These are phyloP conservation scores for Oryza brachyantha DNA, from an alignment of 176 grass and related monocot genomes.

Conservation along the genomic window DNA sequence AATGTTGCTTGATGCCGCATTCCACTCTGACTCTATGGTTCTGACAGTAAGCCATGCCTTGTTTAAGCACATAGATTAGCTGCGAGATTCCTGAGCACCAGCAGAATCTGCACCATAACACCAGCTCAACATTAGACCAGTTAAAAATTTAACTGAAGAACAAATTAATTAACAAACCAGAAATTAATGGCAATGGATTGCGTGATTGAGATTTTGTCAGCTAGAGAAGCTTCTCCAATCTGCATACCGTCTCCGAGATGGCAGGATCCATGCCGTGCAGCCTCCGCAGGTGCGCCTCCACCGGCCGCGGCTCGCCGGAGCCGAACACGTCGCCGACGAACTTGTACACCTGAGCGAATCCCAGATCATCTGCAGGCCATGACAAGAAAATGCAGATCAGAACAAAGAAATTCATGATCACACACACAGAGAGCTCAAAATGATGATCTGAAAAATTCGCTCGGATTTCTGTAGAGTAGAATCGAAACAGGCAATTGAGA, in stretches of 20 bases:
- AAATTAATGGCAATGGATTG: neutral
- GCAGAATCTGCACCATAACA: neutral
- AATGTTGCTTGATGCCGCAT: no score
- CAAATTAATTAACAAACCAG: neutral
- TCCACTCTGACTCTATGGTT: no score
- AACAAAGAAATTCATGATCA: no score
- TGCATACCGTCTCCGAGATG: constrained; percentile 30
- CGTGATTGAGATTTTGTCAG: neutral
- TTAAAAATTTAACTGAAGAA: neutral
- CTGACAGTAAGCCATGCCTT: no score
- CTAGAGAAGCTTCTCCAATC: no score
- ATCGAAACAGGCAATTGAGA: no score
- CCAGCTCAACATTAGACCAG: neutral
- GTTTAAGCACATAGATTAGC: no score
- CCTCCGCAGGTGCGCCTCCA: constrained; percentile 30
- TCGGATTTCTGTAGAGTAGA: neutral
- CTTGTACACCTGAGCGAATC: constrained; percentile 47
- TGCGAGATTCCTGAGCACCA: no score
- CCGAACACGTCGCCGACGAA: constrained; percentile 67
- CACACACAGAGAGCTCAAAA: no score
- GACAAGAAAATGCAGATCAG: neutral
- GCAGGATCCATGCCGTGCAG: constrained; percentile 31
- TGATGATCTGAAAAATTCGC: neutral
- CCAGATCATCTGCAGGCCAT: constrained; percentile 27
- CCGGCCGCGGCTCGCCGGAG: constrained; percentile 26